A percentile compares a stretch with the other conserved stretches of the same genome.
Conservation (phyloP, 768 basidiomycete genomes). For the Tulasnella sp. region DNA sequence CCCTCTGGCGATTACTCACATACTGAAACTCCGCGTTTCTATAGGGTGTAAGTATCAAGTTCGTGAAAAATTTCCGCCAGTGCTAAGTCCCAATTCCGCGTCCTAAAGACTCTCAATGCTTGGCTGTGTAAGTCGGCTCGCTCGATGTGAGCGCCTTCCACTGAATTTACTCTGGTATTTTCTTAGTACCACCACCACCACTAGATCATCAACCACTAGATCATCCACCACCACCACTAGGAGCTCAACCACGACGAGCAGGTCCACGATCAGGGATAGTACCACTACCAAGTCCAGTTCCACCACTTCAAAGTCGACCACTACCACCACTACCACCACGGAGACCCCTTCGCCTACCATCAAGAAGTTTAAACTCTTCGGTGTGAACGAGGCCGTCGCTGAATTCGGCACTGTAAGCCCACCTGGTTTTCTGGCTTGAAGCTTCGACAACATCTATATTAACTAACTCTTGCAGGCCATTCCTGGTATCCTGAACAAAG, state of each 20-base stretch:
- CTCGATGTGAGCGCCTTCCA: slow-evolving; percentile 33
- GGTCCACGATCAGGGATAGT: neutral
- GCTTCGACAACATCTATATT: slow-evolving; percentile 35
- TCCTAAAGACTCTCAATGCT: slow-evolving; percentile 8
- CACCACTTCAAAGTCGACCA: neutral
- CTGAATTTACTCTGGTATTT: slow-evolving; percentile 27
- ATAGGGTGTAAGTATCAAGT: neutral
- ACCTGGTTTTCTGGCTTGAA: neutral
- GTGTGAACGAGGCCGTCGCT: slow-evolving; percentile 59
- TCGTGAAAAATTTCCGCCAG: neutral
- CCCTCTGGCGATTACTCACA: neutral
- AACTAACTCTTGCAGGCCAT: slow-evolving; percentile 49
- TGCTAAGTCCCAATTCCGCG: neutral
- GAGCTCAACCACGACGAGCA: slow-evolving; percentile 32
- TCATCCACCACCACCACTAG: slow-evolving; percentile 33
- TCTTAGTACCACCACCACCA: slow-evolving; percentile 31
- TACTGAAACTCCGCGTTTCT: neutral
- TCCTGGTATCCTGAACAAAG: slow-evolving; percentile 45
- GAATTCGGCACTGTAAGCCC: slow-evolving; percentile 48
- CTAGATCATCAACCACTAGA: slow-evolving; percentile 30
- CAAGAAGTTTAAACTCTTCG: slow-evolving; percentile 49
- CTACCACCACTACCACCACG: neutral
- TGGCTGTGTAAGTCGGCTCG: slow-evolving; percentile 30
- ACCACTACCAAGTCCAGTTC: neutral
- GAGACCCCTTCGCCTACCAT: neutral